These are phyloP conservation scores for Rosa persica DNA, from an alignment of 306 rosid genomes.

Conservation along the genomic window DNA sequence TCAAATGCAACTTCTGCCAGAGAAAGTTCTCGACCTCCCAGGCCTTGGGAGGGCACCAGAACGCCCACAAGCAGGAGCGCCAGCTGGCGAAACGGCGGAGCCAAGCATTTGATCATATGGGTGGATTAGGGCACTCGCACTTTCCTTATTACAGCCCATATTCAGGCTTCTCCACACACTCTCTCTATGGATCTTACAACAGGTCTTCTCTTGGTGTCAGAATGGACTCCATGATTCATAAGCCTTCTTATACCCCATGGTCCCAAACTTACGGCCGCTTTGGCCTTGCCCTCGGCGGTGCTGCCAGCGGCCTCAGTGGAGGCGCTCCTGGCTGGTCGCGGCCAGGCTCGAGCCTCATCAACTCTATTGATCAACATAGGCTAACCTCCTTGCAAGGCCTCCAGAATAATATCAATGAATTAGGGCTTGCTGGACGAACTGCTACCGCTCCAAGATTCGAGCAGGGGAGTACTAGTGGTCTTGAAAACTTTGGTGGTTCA, in stretches of 20 bases:
- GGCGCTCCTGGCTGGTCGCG: constrained; percentile 16
- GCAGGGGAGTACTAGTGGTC: neutral
- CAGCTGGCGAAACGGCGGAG: constrained; percentile 59
- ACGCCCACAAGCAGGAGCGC: constrained; percentile 78
- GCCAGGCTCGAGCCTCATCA: constrained; percentile 3
- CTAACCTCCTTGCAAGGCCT: constrained; percentile 25
- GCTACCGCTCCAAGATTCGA: constrained; percentile 8
- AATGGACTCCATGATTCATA: constrained; percentile 62
- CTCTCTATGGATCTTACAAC: constrained; percentile 33
- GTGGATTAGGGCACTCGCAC: constrained; percentile 23
- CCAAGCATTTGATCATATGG: constrained; percentile 38
- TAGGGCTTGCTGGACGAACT: constrained; percentile 8
- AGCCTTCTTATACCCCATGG: constrained; percentile 22
- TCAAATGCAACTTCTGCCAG: constrained; percentile 67
- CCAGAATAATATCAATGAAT: constrained; percentile 7
- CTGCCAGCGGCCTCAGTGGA: neutral
- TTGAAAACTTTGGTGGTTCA: constrained; percentile 11
- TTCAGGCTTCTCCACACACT: constrained; percentile 22
- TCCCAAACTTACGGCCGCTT: constrained; percentile 6
- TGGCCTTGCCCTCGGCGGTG: neutral
- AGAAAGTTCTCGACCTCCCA: constrained; percentile 73
- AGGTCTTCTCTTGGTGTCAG: constrained; percentile 51
- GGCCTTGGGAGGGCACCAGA: constrained; percentile 85
- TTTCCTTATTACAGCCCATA: constrained; percentile 40
- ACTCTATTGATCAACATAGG: constrained; percentile 14